A percentile compares a stretch with the other conserved stretches of the same genome.
Evolutionary conservation across 495 filamentous ascomycete species (phyloP).

Genomic region (Xylona heveae): DNA sequence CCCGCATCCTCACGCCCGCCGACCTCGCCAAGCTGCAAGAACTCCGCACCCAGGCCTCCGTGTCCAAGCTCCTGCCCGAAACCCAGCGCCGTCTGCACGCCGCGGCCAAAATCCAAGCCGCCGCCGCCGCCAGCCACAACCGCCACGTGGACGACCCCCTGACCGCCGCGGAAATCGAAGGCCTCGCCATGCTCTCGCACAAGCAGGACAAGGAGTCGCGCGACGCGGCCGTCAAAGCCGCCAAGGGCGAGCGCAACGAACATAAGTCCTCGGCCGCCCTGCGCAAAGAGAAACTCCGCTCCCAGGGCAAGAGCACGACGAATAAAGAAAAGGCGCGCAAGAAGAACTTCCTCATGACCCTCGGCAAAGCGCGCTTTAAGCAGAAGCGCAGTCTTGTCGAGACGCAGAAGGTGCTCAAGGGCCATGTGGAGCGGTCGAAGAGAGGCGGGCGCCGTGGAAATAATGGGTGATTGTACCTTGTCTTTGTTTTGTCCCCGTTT

Average conservation of each 20-base stretch:
- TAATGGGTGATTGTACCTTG: conserved; percentile 6
- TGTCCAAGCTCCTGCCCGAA: conserved; percentile 33
- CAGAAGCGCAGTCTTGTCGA: conserved; percentile 80
- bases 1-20: conserved; percentile 67
- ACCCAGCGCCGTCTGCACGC: conserved; percentile 15
- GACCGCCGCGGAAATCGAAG: conserved; percentile 72
- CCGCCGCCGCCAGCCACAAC: conserved; percentile 32
- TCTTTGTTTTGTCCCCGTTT: neutral
- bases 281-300: conserved; percentile 43
- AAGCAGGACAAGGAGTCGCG: conserved; percentile 63
- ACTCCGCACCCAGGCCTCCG: conserved; percentile 47
- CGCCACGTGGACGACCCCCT: conserved; percentile 45
- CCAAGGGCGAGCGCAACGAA: conserved; percentile 47
- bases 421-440: conserved; percentile 66
- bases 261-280: conserved; percentile 21
- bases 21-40: conserved; percentile 85
- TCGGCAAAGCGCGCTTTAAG: conserved; percentile 84
- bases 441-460: conserved; percentile 70
- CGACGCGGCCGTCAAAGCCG: conserved; percentile 54
- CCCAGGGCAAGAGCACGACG: conserved; percentile 80
- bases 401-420: conserved; percentile 53
- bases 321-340: conserved; percentile 92
- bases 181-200: conserved; percentile 40
- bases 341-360: conserved; percentile 97
- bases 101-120: conserved; percentile 12